phyloP scores from a whole-genome alignment of 1,139 yeast genomes.

The Magnusiomyces suaveolens region DNA sequence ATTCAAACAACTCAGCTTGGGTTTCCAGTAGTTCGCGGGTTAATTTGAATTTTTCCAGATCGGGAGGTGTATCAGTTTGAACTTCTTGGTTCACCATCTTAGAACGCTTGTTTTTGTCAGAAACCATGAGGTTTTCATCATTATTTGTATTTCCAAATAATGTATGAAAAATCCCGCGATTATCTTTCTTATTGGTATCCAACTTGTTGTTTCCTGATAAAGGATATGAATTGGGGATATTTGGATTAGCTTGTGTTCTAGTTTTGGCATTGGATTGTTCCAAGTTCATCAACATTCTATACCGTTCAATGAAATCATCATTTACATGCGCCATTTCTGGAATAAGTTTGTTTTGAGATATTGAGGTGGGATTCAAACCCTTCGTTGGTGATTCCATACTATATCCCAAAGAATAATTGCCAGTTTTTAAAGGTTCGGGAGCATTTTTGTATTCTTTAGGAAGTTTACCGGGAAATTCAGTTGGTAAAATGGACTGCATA shows the following conservation, averaged over 20 bases:
- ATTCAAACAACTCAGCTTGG: no score
- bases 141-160: neutral
- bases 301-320: neutral
- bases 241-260: no score
- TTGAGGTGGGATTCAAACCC: neutral
- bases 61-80: neutral
- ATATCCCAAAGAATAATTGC: neutral
- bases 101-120: no score
- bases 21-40: neutral
- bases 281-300: neutral
- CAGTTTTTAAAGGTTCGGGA: neutral
- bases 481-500: neutral
- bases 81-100: neutral
- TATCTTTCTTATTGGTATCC: neutral
- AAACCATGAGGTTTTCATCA: no score
- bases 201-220: no score
- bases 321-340: neutral
- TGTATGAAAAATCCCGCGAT: neutral
- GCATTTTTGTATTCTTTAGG: neutral
- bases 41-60: neutral
- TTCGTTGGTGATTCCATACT: neutral
- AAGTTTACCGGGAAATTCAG: slow-evolving; percentile 3
- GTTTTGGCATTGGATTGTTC: neutral
- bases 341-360: neutral
- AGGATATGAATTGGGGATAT: no score